Evolutionary conservation across 192 early-diverging fungal species (phyloP), one percentile per base, ranked within the genome.

Genomic region (Umbelopsis sp.): DNA sequence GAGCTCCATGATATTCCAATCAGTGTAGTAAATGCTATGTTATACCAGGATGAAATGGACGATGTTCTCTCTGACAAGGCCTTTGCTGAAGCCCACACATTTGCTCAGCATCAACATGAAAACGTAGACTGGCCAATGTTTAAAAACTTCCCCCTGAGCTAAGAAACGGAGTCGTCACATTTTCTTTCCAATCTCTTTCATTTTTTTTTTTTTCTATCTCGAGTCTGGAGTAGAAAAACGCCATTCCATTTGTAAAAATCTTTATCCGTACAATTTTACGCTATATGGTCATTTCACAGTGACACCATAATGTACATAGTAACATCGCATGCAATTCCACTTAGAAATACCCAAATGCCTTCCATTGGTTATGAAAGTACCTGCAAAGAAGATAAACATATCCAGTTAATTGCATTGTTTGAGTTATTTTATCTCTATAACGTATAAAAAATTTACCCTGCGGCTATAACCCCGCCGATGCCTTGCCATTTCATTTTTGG

Each of bases 1-100:
- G 87, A 87, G 34, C 71, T 90, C 36, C 86, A 86, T 73, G 89
- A 90, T 72, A 86, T 90, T 22, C 84, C 89, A 25, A 91, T 93
- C 67, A 85, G 87, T 1, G 79, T 91, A 36, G 92, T 91, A 26
- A 93, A 92, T 80, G 84, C 85, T 14, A 88, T 86, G 65, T 78
- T 93, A 24, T 92, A 91, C 68, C 83, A 89, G 44, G 82, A 88
- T 68, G 38, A 49, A 10, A 8, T 25, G 22, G 22, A 66, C 16
- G 17, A 12, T 34, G 56, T 2, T 34, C 24, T 62, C 17, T 4
- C 56, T 17, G 47, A 49, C 16, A 17, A 29, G 17, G 20, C 24
- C 26, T n/a, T 20, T 32, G 4, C 14, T 32, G 56, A 62, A 62
- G 26, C 24, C 0, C 11, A 9, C 31, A 34, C 31, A 0, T 32